phyloP scores from a whole-genome alignment of 2,329 filamentous ascomycete genomes.

The Didymella lethalis region DNA sequence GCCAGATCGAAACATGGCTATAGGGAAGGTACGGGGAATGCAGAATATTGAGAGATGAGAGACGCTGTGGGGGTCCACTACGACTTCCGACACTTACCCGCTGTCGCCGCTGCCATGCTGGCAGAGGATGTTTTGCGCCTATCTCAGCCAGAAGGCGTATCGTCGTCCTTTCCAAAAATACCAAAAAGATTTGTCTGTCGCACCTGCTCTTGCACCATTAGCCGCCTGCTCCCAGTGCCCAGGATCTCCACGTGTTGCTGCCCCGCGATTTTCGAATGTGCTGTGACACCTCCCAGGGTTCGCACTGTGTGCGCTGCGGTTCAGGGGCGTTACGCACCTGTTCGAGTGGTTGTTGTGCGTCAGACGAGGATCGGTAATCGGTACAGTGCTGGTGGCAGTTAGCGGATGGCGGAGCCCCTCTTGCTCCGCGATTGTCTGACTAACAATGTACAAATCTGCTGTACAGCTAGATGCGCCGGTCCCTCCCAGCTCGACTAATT shows the following conservation, averaged over 20 bases:
- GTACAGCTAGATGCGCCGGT: slow-evolving; percentile 17
- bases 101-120: slow-evolving; percentile 53
- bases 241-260: slow-evolving; percentile 7
- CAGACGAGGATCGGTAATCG: slow-evolving; percentile 29
- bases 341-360: slow-evolving; percentile 39
- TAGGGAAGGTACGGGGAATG: slow-evolving; percentile 24
- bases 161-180: slow-evolving; percentile 13
- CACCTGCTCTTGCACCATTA: slow-evolving; percentile 31
- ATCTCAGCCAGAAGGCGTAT: slow-evolving; percentile 21
- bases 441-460: slow-evolving; percentile 33
- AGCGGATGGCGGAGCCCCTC: slow-evolving; percentile 46
- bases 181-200: slow-evolving; percentile 22
- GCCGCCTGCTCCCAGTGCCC: slow-evolving; percentile 16
- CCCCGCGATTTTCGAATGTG: slow-evolving; percentile 7
- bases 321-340: slow-evolving; percentile 41
- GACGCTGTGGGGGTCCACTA: slow-evolving; percentile 33
- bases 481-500: slow-evolving; percentile 22
- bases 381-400: slow-evolving; percentile 43
- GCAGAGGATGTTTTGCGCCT: slow-evolving; percentile 35
- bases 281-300: slow-evolving; percentile 1
- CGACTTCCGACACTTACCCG: slow-evolving; percentile 47
- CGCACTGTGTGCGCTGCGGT: slow-evolving; percentile 18
- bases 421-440: slow-evolving; percentile 34
- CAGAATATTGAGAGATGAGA: slow-evolving; percentile 34
- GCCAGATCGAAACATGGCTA: slow-evolving; percentile 29